These are phyloP conservation scores for Blastobotrys americana DNA, from an alignment of 805 yeast genomes.

Conservation along the genomic window DNA sequence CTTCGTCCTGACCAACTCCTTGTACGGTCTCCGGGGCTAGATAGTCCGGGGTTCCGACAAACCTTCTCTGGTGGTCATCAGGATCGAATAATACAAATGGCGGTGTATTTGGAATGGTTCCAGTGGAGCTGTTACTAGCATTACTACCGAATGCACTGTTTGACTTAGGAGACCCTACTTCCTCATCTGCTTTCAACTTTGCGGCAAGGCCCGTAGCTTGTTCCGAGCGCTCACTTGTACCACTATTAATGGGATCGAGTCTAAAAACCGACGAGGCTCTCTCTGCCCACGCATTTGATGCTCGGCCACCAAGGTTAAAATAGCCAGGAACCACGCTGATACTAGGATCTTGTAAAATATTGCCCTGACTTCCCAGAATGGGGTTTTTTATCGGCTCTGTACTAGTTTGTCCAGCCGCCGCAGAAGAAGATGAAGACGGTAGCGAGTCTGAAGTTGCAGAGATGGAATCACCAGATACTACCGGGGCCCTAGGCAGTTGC, in stretches of 20 bases:
- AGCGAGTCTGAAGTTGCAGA: constrained; percentile 2
- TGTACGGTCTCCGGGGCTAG: constrained; percentile 92
- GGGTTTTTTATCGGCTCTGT: no score
- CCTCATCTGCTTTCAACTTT: background rate
- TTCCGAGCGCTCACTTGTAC: background rate
- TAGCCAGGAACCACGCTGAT: constrained; percentile 27
- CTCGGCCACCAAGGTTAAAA: constrained; percentile 14
- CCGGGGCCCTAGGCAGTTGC: no score
- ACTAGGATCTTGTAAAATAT: constrained; percentile 21
- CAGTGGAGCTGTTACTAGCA: background rate
- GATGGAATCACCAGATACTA: background rate
- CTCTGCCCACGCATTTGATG: constrained; percentile 7
- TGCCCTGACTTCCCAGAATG: constrained; percentile 3
- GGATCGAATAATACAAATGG: constrained; percentile 57
- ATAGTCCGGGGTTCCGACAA: constrained; percentile 97
- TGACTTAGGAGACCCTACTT: background rate
- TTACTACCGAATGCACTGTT: background rate
- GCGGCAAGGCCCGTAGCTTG: background rate
- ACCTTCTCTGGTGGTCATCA: constrained; percentile 48
- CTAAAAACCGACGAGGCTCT: background rate
- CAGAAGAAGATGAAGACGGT: background rate
- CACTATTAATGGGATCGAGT: constrained; percentile 1
- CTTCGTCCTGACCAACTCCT: constrained; percentile 74
- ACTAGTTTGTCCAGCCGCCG: no score
- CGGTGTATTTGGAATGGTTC: constrained; percentile 1